Evolutionary conservation across 2,329 filamentous ascomycete genomes (phyloP).

Genomic region (Exophiala lecanii-corni): DNA sequence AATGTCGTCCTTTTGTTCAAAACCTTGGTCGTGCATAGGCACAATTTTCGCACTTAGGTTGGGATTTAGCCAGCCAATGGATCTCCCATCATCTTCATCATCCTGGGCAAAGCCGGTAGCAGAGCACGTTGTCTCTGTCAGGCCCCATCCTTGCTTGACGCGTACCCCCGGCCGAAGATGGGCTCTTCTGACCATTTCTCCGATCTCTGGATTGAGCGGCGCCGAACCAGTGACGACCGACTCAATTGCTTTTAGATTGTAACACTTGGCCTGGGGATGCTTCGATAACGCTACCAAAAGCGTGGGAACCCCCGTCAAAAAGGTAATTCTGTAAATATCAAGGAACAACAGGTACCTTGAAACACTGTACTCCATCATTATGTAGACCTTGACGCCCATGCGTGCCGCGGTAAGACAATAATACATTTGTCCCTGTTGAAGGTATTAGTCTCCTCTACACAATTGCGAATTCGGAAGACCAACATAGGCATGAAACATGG

Average conservation of each 20-base stretch:
- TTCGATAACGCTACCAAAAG: conserved; percentile 1
- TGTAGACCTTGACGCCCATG: conserved; percentile 9
- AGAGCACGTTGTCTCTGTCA: conserved; percentile 23
- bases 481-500: conserved; percentile 9
- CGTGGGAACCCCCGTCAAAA: conserved; percentile 6
- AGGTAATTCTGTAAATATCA: conserved; percentile 6
- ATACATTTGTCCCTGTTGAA: conserved; percentile 7
- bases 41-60: conserved; percentile 9
- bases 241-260: conserved; percentile 6
- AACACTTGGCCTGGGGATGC: conserved; percentile 1
- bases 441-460: not conserved
- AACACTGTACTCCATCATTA: conserved; percentile 7
- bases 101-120: conserved; percentile 7
- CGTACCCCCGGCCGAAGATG: conserved; percentile 3
- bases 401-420: conserved; percentile 6
- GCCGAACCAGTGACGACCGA: conserved; percentile 6
- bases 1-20: not conserved
- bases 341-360: conserved; percentile 5
- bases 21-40: conserved; percentile 3
- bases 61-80: conserved; percentile 10
- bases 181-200: conserved; percentile 5
- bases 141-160: conserved; percentile 22
- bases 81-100: conserved; percentile 3
- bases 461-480: not conserved
- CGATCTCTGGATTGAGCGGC: conserved; percentile 5